Base-by-base conservation (phyloP, 345 rosid genomes). In the Hibiscus mutabilis region DNA sequence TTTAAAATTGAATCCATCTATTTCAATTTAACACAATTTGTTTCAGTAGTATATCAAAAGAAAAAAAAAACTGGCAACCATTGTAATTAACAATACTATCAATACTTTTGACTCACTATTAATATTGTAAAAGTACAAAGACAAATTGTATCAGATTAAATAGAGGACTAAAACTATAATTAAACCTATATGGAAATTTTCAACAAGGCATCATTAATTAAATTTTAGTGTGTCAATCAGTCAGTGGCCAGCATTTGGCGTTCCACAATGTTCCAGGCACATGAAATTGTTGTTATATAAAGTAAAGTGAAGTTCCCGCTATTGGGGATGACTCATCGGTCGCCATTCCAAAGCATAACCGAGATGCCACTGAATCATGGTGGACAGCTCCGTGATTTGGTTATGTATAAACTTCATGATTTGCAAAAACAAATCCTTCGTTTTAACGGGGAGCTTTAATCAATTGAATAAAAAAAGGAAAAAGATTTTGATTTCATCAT, bases 281-380 rank as follows among this genome's bases (percentile, higher is more conserved):
- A 66, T 66, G 58, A 66, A 27, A 47, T 25, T 66, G 56, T 24
- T 46, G 21, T 8, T 53, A 18, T 53, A 53, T 53, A 19, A 6
- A n/a, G 18, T 14, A 66, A 24, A 4, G 56, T 31, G 16, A 47
- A 47, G 58, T 66, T 66, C 70, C 70, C 24, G 58, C 42, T 47
- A 25, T 47, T 16, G 58, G 24, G 70, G 70, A 47, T 47, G 70
- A 66, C 70, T 16, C 70, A 66, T 47, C 35, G 7, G 12, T 65
- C 2, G 25, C 53, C 0, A 65, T 65, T 63, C 16, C 18, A 7
- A 46, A 47, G 40, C 70, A 66, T 47, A 16, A 47, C 0, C 70
- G 70, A 66, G 57, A 46, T 47, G 70, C 58, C 24, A 56, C 57
- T 47, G 15, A 18, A 66, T 47, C 56, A 13, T 65, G 8, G 57